Evolutionary conservation across 805 yeast species (phyloP).

Genomic region (Grigorovia humatica): DNA sequence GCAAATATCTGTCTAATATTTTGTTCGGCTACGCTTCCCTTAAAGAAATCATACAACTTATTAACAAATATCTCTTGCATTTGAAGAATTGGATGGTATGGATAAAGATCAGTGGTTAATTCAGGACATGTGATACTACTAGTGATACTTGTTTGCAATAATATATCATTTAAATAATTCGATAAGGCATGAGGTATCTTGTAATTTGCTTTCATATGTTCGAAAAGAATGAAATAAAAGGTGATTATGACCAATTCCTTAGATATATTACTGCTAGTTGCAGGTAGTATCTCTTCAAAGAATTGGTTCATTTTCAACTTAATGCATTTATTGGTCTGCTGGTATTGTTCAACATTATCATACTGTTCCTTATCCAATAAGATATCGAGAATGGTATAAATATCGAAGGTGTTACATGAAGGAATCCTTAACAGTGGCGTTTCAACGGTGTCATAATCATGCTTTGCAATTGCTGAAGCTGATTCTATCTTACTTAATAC

Average conservation of each 20-base stretch:
- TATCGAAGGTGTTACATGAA: constrained; percentile 21
- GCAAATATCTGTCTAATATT: constrained; percentile 24
- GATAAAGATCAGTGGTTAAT: constrained; percentile 9
- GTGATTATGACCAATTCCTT: constrained; percentile 17
- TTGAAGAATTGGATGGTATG: constrained; percentile 1
- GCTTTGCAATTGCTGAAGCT: too few species aligned
- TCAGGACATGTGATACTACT: constrained; percentile 3
- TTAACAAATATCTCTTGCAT: constrained; percentile 4
- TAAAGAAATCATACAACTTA: constrained; percentile 1
- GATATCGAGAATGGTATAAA: constrained; percentile 19
- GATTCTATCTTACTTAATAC: background rate
- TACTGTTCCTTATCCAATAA: constrained; percentile 15
- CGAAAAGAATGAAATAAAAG: constrained; percentile 13
- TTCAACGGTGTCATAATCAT: background rate
- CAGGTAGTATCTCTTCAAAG: constrained; percentile 17
- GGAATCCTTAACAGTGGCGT: constrained; percentile 32
- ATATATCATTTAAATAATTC: constrained; percentile 15
- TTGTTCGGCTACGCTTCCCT: background rate
- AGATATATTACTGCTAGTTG: background rate
- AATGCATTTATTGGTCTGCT: constrained; percentile 13
- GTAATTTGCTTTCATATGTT: constrained; percentile 4
- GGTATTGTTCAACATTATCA: constrained; percentile 15
- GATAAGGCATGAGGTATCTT: constrained; percentile 13
- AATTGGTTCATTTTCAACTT: constrained; percentile 18
- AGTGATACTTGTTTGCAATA: constrained; percentile 11